Evolutionary conservation across 805 yeast species (phyloP), one percentile per base, ranked within the genome.

Genomic region (Maudiozyma barnettii): DNA sequence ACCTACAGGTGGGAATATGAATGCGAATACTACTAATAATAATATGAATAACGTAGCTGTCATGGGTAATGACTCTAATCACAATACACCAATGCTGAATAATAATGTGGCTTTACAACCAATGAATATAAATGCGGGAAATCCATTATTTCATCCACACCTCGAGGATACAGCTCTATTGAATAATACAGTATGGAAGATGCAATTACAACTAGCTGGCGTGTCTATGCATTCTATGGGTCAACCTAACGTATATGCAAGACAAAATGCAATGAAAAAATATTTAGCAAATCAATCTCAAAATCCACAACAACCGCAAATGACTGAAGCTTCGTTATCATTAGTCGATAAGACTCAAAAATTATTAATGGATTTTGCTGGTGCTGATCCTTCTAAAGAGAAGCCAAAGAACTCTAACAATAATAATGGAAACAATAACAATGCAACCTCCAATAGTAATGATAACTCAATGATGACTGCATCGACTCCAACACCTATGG

Each of bases 201-300:
- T 65, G 19, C 69, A 65, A 51, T 49, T 65, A 46, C 65, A 62
- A 46, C 49, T 65, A 39, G 65, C 66, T 1, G 53, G 61, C 10
- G 53, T 60, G 1, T 64, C 68, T 7, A 53, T 61, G 51, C 66
- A 62, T 20, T 57, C 66, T 13, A 39, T 64, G 41, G 68, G 68
- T 5, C 67, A 59, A 48, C 64, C 68, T 10, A 65, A 65, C 45
- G 61, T 62, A 8, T 65, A 65, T 50, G 69, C 69, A 3, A 59
- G 68, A 41, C 68, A 65, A 53, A 64, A 63, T 51, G 68, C 67
- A 1, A 63, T 65, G 63, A 63, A 65, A 46, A 61, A 63, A 49
- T 63, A 61, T 39, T 39, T 64, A 30, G 56, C 57, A 4, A 58
- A 52, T 44, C 65, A 61, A 36, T 22, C 44, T 41, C 52, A 45